Evolutionary conservation across 208 protist species (phyloP).

Genomic region (Acanthamoeba culbertsoni): DNA sequence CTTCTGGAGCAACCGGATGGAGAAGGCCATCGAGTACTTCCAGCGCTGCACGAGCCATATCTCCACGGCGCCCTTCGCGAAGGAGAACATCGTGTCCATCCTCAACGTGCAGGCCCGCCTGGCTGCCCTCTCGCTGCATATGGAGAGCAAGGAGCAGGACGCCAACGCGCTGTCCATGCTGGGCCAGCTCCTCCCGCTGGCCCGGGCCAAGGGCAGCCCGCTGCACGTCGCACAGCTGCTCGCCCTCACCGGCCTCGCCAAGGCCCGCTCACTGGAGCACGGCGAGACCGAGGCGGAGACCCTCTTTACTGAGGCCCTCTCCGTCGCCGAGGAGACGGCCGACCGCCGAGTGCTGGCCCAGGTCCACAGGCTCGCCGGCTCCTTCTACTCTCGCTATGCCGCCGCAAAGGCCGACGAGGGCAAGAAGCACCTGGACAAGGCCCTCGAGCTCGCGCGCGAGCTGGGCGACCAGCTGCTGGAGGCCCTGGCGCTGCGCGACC

Average conservation of each 20-base stretch:
- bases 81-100: not conserved
- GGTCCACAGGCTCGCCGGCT: not conserved
- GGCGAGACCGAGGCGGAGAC: not conserved
- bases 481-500: not conserved
- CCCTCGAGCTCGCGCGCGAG: not conserved
- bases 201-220: not conserved
- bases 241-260: not conserved
- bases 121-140: not conserved
- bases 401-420: not conserved
- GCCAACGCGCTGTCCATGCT: not conserved
- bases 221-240: not conserved
- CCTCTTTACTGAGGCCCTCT: not conserved
- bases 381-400: not conserved
- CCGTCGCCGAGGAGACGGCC: not conserved
- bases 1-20: constrained; percentile 16
- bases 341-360: not conserved
- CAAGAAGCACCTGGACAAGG: not conserved
- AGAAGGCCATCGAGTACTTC: not conserved
- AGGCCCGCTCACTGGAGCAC: not conserved
- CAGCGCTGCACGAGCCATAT: not conserved
- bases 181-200: not conserved
- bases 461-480: not conserved
- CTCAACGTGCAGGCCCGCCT: not conserved
- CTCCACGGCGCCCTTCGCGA: not conserved
- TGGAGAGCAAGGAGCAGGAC: not conserved